These are phyloP conservation scores for Hypoxylon fragiforme DNA, from an alignment of 495 filamentous ascomycete genomes.

Conservation along the genomic window DNA sequence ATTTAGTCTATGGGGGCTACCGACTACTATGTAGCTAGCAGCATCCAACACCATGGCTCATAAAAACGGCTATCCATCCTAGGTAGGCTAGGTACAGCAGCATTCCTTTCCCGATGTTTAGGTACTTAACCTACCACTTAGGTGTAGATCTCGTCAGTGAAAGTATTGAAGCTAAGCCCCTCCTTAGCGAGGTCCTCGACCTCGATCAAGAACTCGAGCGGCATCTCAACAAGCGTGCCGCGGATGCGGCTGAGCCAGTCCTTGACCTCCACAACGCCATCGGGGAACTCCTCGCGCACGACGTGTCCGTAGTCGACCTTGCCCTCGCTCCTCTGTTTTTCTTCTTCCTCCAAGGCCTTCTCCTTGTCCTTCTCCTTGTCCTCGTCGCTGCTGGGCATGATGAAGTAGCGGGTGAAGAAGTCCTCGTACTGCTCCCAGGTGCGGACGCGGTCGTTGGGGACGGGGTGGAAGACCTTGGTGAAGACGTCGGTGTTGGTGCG, in stretches of 20 bases:
- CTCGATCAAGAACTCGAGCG: slow-evolving; percentile 82
- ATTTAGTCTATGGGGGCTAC: neutral
- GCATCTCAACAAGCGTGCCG: slow-evolving; percentile 90
- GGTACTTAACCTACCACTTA: slow-evolving; percentile 36
- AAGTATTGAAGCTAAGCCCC: slow-evolving; percentile 74
- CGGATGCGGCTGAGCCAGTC: slow-evolving; percentile 72
- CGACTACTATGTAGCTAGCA: neutral
- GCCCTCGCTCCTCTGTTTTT: slow-evolving; percentile 19
- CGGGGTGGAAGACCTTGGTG: slow-evolving; percentile 80
- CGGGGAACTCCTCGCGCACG: slow-evolving; percentile 74
- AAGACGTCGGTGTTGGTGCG: slow-evolving; percentile 83
- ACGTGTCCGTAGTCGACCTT: slow-evolving; percentile 81
- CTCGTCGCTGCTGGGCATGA: slow-evolving; percentile 55
- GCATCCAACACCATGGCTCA: neutral
- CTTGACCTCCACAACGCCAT: slow-evolving; percentile 75
- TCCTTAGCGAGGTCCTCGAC: slow-evolving; percentile 84
- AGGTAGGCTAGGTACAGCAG: too few species aligned
- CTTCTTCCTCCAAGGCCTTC: slow-evolving; percentile 16
- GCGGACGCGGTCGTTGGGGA: slow-evolving; percentile 77
- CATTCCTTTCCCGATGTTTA: neutral
- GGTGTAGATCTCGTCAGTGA: slow-evolving; percentile 86
- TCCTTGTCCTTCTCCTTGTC: slow-evolving; percentile 32
- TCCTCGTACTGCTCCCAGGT: slow-evolving; percentile 86
- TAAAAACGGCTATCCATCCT: neutral
- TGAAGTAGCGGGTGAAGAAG: slow-evolving; percentile 73